These are phyloP conservation scores for Monocercomonoides exilis DNA, from an alignment of 78 protist genomes.

Conservation along the genomic window DNA sequence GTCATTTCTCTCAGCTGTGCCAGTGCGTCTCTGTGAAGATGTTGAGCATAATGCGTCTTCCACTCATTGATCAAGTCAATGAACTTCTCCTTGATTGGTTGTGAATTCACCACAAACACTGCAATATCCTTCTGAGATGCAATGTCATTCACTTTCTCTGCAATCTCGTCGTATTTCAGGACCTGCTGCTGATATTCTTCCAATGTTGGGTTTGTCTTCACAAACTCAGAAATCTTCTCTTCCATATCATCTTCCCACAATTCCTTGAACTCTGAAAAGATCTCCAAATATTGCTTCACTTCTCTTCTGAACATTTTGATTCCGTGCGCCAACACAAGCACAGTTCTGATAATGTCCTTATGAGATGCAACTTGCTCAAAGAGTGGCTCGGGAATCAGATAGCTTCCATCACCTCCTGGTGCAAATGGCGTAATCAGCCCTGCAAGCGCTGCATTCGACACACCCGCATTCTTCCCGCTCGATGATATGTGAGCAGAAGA, in stretches of 20 bases:
- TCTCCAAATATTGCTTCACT: conserved; percentile 35
- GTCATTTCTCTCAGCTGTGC: conserved; percentile 15
- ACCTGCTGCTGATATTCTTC: conserved; percentile 46
- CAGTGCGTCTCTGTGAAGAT: conserved; percentile 38
- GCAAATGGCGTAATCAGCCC: background rate
- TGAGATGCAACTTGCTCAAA: conserved; percentile 27
- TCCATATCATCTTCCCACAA: conserved; percentile 48
- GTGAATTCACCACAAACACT: conserved; percentile 40
- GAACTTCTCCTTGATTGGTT: conserved; percentile 43
- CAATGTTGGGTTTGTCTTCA: conserved; percentile 39
- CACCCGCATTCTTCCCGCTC: too few species aligned
- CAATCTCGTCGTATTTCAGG: conserved; percentile 30
- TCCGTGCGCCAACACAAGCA: conserved; percentile 24
- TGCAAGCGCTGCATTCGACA: background rate
- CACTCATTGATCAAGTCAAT: conserved; percentile 38
- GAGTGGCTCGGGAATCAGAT: background rate
- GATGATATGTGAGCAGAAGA: too few species aligned
- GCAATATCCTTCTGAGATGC: conserved; percentile 30
- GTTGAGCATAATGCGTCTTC: conserved; percentile 53
- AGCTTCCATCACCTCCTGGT: background rate
- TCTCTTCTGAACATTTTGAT: conserved; percentile 32
- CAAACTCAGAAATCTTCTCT: conserved; percentile 27
- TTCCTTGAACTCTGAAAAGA: conserved; percentile 40
- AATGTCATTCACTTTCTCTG: conserved; percentile 14
- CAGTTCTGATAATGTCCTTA: conserved; percentile 47